A percentile compares a stretch with the other conserved stretches of the same genome.
Evolutionary conservation across 129 eudicot species (phyloP).

Genomic region (Cynara cardunculus): DNA sequence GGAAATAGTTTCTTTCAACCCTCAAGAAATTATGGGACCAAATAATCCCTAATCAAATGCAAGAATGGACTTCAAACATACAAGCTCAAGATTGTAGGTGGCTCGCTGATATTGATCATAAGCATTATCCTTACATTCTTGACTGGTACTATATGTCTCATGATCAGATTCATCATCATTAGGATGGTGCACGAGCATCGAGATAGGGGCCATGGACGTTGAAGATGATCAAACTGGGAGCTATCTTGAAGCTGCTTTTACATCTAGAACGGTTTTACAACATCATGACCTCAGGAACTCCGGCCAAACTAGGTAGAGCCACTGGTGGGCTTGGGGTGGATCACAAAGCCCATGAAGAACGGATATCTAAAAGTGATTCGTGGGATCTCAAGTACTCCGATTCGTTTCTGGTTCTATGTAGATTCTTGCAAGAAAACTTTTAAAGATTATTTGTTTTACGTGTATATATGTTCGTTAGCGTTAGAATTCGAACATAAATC

Average conservation of each 20-base stretch:
- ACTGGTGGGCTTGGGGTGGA: constrained; percentile 60
- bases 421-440: not conserved
- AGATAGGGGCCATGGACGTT: constrained; percentile 14
- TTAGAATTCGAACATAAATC: not conserved
- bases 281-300: constrained; percentile 33
- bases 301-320: constrained; percentile 33
- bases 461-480: not conserved
- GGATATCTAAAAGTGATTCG: constrained; percentile 25
- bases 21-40: constrained; percentile 52
- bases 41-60: constrained; percentile 30
- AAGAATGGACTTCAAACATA: not conserved
- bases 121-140: constrained; percentile 52
- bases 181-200: not conserved
- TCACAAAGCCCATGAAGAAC: constrained; percentile 22
- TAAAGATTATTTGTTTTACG: not conserved
- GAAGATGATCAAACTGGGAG: constrained; percentile 32
- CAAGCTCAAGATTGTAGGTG: constrained; percentile 34
- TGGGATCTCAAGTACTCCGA: constrained; percentile 13
- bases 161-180: constrained; percentile 22
- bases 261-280: constrained; percentile 51
- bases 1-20: constrained; percentile 57
- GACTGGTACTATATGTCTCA: constrained; percentile 62
- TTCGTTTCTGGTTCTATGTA: not conserved
- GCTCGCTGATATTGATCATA: constrained; percentile 44
- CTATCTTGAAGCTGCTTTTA: constrained; percentile 46